phyloP scores from a whole-genome alignment of 1,284 basidiomycete genomes.

The Cutaneotrichosporon sp. region DNA sequence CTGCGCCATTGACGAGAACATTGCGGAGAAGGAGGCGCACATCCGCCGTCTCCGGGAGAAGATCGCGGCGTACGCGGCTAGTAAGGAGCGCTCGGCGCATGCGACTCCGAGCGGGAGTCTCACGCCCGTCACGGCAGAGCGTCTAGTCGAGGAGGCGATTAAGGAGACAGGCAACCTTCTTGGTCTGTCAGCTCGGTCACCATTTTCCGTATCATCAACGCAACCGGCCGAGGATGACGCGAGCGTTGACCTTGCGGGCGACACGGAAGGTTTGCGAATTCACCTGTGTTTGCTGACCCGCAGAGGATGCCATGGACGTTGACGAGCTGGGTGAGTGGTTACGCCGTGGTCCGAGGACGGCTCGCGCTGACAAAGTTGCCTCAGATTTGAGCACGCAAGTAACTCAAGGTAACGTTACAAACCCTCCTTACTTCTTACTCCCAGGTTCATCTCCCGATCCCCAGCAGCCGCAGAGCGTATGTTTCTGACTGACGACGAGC shows the following conservation, averaged over 20 bases:
- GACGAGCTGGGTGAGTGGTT: background rate
- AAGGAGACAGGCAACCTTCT: background rate
- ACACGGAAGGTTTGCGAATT: background rate
- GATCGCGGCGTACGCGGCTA: conserved; percentile 29
- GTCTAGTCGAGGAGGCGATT: background rate
- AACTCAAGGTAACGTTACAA: background rate
- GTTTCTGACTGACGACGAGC: background rate
- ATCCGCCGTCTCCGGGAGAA: conserved; percentile 36
- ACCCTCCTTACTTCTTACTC: background rate
- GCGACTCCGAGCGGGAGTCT: conserved; percentile 6
- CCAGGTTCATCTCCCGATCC: no score
- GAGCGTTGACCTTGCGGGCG: background rate
- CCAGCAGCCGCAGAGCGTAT: conserved; percentile 1
- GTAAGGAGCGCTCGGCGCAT: conserved; percentile 5
- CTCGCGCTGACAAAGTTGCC: background rate
- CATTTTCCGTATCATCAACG: background rate
- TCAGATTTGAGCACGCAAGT: background rate
- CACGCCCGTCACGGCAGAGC: conserved; percentile 3
- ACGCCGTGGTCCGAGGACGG: no score
- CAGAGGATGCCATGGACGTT: background rate
- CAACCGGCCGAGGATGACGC: background rate
- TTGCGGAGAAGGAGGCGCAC: conserved; percentile 32
- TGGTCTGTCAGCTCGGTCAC: no score
- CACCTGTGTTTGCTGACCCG: background rate
- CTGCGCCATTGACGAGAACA: no score